Conservation (phyloP, 1,284 basidiomycete genomes). For the Takashimella tepidaria region DNA sequence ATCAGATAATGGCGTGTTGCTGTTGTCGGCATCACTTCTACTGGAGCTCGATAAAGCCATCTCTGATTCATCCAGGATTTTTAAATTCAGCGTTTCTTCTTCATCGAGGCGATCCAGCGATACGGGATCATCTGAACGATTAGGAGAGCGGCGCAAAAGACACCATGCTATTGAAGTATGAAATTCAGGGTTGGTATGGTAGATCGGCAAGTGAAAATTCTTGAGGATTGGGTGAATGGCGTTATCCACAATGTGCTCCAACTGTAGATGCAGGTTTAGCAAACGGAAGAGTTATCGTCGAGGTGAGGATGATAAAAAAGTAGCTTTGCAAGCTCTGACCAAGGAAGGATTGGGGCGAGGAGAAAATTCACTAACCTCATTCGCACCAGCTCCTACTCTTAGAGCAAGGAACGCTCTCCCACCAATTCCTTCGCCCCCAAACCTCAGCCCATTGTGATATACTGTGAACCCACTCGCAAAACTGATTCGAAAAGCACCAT, state of each 20-base stretch:
- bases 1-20: too few species aligned
- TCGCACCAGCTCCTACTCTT: constrained; percentile 38
- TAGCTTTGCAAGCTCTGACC: not conserved
- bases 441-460: constrained; percentile 27
- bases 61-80: not conserved
- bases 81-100: too few species aligned
- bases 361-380: constrained; percentile 19
- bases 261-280: too few species aligned
- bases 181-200: constrained; percentile 42
- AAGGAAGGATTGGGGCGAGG: not conserved
- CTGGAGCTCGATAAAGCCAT: not conserved
- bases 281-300: too few species aligned
- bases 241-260: constrained; percentile 23
- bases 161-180: constrained; percentile 46
- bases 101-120: too few species aligned
- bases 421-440: constrained; percentile 25
- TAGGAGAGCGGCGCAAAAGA: constrained; percentile 13
- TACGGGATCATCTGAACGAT: too few species aligned
- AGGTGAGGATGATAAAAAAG: too few species aligned
- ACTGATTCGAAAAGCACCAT: constrained; percentile 17
- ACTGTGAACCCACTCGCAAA: constrained; percentile 21
- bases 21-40: not conserved
- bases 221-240: constrained; percentile 31
- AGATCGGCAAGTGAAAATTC: constrained; percentile 33
- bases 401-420: constrained; percentile 43